Percentiles rank a stretch among this genome's conserved stretches.
These are phyloP conservation scores for Friedmanniomyces simplex DNA, from an alignment of 495 filamentous ascomycete species.

Conservation along the genomic window DNA sequence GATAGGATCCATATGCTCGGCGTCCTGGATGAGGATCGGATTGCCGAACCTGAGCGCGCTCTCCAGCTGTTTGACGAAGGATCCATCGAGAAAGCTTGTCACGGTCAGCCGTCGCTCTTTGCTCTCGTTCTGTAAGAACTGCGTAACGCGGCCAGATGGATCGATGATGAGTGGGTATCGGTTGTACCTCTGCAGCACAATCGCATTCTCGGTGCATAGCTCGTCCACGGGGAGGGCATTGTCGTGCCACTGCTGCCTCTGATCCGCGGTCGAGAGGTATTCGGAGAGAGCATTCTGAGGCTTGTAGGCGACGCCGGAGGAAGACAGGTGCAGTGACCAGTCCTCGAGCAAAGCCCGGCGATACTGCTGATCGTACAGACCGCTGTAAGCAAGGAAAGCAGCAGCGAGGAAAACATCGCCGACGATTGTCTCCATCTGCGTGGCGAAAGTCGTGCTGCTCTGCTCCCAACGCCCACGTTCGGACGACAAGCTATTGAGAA, in stretches of 20 bases:
- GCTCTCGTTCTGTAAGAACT: conserved; percentile 89
- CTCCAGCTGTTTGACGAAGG: conserved; percentile 94
- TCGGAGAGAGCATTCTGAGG: conserved; percentile 88
- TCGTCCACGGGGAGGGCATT: conserved; percentile 97
- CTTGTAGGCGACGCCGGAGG: conserved; percentile 88
- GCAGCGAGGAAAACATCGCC: conserved; percentile 91
- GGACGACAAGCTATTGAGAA: conserved; percentile 88
- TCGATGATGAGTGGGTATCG: conserved; percentile 97
- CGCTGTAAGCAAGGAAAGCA: conserved; percentile 95
- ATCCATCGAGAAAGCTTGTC: conserved; percentile 95
- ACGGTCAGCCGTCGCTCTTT: conserved; percentile 89
- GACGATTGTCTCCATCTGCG: conserved; percentile 91
- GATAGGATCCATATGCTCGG: conserved; percentile 91
- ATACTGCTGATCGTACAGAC: conserved; percentile 96
- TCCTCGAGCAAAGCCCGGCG: conserved; percentile 95
- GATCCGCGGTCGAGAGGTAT: conserved; percentile 93
- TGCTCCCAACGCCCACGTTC: conserved; percentile 91
- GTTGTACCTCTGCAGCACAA: conserved; percentile 94
- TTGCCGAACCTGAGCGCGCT: conserved; percentile 96
- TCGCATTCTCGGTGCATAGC: conserved; percentile 96
- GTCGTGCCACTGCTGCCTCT: conserved; percentile 86
- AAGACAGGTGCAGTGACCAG: conserved; percentile 82
- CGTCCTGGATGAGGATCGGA: conserved; percentile 96
- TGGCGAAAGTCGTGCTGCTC: conserved; percentile 94
- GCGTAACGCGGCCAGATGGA: conserved; percentile 83